Evolutionary conservation across 2,329 filamentous ascomycete species (phyloP), one percentile per base, ranked within the genome.

Genomic region (Nannizzia gypsea): DNA sequence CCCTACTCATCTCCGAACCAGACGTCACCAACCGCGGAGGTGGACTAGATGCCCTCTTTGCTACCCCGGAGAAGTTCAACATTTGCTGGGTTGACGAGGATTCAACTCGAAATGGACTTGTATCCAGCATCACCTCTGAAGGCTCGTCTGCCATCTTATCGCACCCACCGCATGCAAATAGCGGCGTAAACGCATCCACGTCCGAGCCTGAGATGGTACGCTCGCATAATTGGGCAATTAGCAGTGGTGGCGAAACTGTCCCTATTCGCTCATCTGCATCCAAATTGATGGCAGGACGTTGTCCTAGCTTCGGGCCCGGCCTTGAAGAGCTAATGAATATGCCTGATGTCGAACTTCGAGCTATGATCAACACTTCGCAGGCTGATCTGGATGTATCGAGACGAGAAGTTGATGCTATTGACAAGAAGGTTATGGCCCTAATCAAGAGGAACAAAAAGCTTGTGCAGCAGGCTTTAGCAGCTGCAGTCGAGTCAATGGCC

Each of bases 371-470:
- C 48, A 71, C 70, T 52, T 74, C 74, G 3, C 73, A 76, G 28
- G 81, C 84, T 58, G 87, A 92, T 71, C 85, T 90, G 74, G 86
- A 90, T 64, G 77, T 78, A 8, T 81, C 91, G 65, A 84, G 85
- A 71, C 80, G 80, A 65, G 85, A 92, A 62, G 84, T 90, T 66
- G 79, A 78, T 59, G 61, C 68, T 3, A 67, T 75, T 38, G 76
- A 78, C 63, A 78, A 77, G 66, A 74, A 76, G 62, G 67, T 75
- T 28, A 64, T 64, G 24, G 73, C 70, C 9, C 63, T 76, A 24
- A 69, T 76, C 40, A 74, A 75, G 52, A 68, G 74, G 9, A 76
- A 76, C 65, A 74, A 71, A 65, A 76, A 76, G 62, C 65, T 76
- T 28, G 71, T 72, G 56, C 73, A 75, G 59, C 73, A 75, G 63